These are phyloP conservation scores for Neoconidiobolus thromboides DNA, from an alignment of 371 early-diverging fungal species.

Conservation along the genomic window DNA sequence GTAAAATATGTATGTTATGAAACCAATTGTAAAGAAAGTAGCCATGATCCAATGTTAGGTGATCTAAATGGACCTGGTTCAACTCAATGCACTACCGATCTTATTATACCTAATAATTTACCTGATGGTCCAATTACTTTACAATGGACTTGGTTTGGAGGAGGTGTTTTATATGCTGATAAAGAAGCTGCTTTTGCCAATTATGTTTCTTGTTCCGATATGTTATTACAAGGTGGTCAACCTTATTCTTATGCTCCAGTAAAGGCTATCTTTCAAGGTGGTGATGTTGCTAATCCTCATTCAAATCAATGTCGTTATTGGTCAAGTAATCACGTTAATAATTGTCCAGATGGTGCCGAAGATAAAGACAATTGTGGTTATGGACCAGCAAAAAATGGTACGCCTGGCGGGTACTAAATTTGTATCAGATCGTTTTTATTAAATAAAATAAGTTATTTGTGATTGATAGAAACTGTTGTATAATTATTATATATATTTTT, in stretches of 20 bases:
- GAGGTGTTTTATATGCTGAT: conserved; percentile 15
- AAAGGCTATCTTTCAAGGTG: neutral
- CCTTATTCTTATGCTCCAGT: conserved; percentile 19
- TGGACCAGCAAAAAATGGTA: neutral
- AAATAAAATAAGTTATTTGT: no score
- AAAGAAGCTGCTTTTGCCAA: conserved; percentile 31
- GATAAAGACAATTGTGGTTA: conserved; percentile 1
- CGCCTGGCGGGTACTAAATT: neutral
- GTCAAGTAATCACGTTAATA: neutral
- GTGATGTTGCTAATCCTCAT: neutral
- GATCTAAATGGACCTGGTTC: conserved; percentile 19
- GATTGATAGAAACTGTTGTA: no score
- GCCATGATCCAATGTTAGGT: conserved; percentile 6
- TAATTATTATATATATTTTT: no score
- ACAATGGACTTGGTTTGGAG: conserved; percentile 39
- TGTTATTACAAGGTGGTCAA: conserved; percentile 25
- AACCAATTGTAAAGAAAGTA: conserved; percentile 19
- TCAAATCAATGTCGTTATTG: neutral
- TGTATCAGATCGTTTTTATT: no score
- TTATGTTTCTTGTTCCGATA: conserved; percentile 29
- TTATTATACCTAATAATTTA: conserved; percentile 25
- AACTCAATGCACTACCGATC: conserved; percentile 20
- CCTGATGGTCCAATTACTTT: conserved; percentile 28
- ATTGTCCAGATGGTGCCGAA: conserved; percentile 1
- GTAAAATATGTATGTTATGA: conserved; percentile 34